Evolutionary conservation across 805 yeast genomes (phyloP).

Genomic region (Yamadazyma ubonensis): DNA sequence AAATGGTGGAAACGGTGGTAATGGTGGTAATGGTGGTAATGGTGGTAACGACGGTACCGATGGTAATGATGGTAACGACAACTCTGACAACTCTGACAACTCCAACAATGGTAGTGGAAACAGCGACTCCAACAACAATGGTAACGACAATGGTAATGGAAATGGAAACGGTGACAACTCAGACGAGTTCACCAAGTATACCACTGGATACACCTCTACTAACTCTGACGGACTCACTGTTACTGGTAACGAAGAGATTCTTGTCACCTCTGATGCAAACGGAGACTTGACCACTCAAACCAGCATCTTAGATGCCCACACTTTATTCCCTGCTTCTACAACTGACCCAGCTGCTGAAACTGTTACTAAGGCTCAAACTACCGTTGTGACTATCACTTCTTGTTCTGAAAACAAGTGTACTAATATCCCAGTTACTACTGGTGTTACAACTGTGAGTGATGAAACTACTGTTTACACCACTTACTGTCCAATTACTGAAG

Average conservation of each 20-base stretch:
- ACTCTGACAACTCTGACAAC: too few species aligned
- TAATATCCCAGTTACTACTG: slow-evolving; percentile 31
- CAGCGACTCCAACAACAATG: too few species aligned
- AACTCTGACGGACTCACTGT: slow-evolving; percentile 16
- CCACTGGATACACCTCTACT: slow-evolving; percentile 19
- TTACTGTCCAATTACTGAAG: slow-evolving; percentile 22
- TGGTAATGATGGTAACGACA: too few species aligned
- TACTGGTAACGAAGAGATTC: slow-evolving; percentile 18
- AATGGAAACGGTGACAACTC: slow-evolving; percentile 1
- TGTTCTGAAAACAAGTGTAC: slow-evolving; percentile 34
- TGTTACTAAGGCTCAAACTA: slow-evolving; percentile 29
- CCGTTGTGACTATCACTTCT: slow-evolving; percentile 35
- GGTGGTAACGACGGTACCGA: too few species aligned
- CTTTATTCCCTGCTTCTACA: slow-evolving; percentile 18
- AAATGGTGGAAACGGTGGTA: too few species aligned
- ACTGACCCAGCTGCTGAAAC: slow-evolving; percentile 29
- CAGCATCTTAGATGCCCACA: slow-evolving; percentile 3
- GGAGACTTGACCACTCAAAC: slow-evolving; percentile 17
- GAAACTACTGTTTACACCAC: slow-evolving; percentile 17
- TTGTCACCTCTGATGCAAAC: slow-evolving; percentile 18
- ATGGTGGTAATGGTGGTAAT: too few species aligned
- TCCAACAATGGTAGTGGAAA: too few species aligned
- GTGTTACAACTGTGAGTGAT: slow-evolving; percentile 34
- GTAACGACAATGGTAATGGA: not conserved
- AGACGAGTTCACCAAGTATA: slow-evolving; percentile 15